Conservation (phyloP, 345 rosid genomes). For the Salix brachista region DNA sequence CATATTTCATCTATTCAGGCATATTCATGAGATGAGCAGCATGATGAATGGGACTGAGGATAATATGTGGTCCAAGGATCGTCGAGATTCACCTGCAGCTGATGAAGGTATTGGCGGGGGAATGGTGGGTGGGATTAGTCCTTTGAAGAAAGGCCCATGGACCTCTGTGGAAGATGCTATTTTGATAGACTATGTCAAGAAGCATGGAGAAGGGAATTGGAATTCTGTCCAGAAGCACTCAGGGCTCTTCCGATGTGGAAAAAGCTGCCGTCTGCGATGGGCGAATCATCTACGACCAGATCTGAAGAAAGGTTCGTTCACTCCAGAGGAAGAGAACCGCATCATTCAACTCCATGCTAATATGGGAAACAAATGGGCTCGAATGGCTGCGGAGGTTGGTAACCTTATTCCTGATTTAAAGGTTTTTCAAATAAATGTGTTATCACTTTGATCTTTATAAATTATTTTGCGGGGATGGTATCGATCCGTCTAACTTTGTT, state of each 20-base stretch:
- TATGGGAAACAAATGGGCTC: slow-evolving; percentile 99
- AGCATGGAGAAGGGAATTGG: slow-evolving; percentile 98
- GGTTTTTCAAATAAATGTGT: background rate
- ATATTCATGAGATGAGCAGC: slow-evolving; percentile 15
- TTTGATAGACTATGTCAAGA: slow-evolving; percentile 80
- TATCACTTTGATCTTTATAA: background rate
- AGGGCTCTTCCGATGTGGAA: slow-evolving; percentile 86
- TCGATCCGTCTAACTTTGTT: background rate
- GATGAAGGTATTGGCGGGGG: slow-evolving; percentile 26
- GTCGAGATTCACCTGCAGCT: slow-evolving; percentile 6
- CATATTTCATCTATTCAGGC: background rate
- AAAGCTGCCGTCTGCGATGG: slow-evolving; percentile 97
- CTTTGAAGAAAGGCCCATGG: slow-evolving; percentile 93
- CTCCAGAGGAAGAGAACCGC: slow-evolving; percentile 79
- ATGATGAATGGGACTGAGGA: slow-evolving; percentile 19
- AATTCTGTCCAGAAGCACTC: slow-evolving; percentile 90
- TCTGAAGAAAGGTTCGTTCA: slow-evolving; percentile 94
- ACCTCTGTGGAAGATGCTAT: slow-evolving; percentile 87
- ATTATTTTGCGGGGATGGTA: no score
- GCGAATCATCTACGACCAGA: slow-evolving; percentile 96
- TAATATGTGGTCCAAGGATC: slow-evolving; percentile 14
- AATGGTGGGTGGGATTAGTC: slow-evolving; percentile 16
- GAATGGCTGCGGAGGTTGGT: slow-evolving; percentile 94
- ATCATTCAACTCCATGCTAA: slow-evolving; percentile 86
- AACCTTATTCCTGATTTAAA: background rate